phyloP scores from a whole-genome alignment of 805 yeast genomes.

The Blastobotrys peoriensis region DNA sequence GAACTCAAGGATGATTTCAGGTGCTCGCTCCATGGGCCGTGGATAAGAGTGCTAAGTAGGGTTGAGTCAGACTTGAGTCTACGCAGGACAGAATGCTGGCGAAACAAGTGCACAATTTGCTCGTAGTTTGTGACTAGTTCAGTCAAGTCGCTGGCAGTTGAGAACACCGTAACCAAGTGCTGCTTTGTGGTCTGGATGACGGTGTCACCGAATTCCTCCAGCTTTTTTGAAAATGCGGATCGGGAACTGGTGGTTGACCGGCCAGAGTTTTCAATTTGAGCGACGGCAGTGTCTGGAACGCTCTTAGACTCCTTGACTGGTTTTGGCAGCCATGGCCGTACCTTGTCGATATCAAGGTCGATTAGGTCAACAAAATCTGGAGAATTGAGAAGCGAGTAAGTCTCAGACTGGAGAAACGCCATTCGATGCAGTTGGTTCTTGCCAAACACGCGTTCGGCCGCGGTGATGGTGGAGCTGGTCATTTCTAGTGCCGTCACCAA shows the following conservation, averaged over 20 bases:
- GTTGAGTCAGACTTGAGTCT: neutral
- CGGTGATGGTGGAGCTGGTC: constrained; percentile 10
- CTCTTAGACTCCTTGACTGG: constrained; percentile 7
- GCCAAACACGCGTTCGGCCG: constrained; percentile 13
- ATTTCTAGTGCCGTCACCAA: constrained; percentile 11
- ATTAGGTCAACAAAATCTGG: constrained; percentile 13
- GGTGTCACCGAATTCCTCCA: constrained; percentile 5
- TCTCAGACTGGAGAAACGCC: constrained; percentile 11
- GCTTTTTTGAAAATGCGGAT: constrained; percentile 1
- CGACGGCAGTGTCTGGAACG: constrained; percentile 13
- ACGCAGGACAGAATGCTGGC: neutral
- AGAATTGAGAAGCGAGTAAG: constrained; percentile 12
- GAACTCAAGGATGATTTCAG: neutral
- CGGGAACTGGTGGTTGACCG: neutral
- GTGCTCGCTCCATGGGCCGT: neutral
- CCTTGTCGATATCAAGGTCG: constrained; percentile 12
- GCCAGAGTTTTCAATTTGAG: constrained; percentile 2
- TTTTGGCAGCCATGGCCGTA: constrained; percentile 16
- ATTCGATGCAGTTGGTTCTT: constrained; percentile 14
- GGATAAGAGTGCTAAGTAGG: neutral
- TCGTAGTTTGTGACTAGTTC: neutral
- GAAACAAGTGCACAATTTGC: neutral
- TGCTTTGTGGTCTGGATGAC: neutral
- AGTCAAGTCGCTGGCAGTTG: neutral
- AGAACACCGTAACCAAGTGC: neutral